phyloP scores from a whole-genome alignment of 2,329 filamentous ascomycete genomes.

The Ceratocystis ficicola region DNA sequence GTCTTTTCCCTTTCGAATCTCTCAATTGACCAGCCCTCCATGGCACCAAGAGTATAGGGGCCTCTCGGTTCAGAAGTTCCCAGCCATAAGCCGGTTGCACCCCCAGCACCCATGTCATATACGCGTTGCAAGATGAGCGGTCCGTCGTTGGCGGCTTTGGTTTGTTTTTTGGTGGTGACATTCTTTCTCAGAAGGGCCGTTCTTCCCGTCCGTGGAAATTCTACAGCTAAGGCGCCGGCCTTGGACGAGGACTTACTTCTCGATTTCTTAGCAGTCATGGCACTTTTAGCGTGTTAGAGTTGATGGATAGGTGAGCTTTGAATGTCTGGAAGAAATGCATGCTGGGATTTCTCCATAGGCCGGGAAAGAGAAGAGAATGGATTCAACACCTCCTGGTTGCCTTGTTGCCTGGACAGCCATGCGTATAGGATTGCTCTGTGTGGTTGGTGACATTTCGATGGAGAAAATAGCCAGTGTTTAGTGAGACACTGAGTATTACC shows the following conservation, averaged over 20 bases:
- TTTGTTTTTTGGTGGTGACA: background rate
- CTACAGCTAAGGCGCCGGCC: background rate
- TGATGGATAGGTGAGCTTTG: background rate
- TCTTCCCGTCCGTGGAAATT: background rate
- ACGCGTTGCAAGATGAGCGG: background rate
- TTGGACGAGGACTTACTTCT: background rate
- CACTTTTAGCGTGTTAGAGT: background rate
- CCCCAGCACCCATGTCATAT: slow-evolving; percentile 4
- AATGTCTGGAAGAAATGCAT: background rate
- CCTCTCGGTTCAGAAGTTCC: slow-evolving; percentile 12
- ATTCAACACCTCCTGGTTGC: too few species aligned
- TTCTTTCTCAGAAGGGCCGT: background rate
- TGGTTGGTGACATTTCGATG: too few species aligned
- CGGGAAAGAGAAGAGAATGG: too few species aligned
- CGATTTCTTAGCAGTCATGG: background rate
- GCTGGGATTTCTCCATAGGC: too few species aligned
- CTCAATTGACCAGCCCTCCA: slow-evolving; percentile 12
- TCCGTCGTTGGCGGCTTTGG: background rate
- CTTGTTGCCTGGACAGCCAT: too few species aligned
- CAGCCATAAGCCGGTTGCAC: slow-evolving; percentile 18
- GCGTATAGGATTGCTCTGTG: too few species aligned
- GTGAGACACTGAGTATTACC: too few species aligned
- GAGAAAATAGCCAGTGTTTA: too few species aligned
- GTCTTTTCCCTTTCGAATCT: slow-evolving; percentile 12
- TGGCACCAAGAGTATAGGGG: slow-evolving; percentile 9